phyloP scores from a whole-genome alignment of 805 yeast genomes.

The Ogataea wickerhamii region DNA sequence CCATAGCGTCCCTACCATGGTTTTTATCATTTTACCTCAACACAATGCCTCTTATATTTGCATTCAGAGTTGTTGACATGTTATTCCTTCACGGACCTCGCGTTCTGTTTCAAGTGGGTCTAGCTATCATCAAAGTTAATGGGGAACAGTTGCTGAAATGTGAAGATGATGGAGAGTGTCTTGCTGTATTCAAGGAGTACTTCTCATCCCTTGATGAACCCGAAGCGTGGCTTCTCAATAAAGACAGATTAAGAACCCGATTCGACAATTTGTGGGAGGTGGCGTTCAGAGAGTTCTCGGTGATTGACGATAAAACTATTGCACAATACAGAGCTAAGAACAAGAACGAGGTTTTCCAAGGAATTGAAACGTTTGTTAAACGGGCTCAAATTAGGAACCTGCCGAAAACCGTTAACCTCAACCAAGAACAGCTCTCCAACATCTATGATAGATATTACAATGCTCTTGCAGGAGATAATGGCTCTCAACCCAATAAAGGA shows the following conservation, averaged over 20 bases:
- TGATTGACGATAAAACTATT: constrained; percentile 71
- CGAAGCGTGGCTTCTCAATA: constrained; percentile 66
- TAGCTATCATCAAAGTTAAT: constrained; percentile 84
- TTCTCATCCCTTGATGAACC: constrained; percentile 73
- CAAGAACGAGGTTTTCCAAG: constrained; percentile 74
- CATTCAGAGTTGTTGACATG: constrained; percentile 86
- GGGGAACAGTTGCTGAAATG: constrained; percentile 78
- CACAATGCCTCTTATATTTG: constrained; percentile 92
- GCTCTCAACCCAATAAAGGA: constrained; percentile 61
- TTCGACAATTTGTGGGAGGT: constrained; percentile 89
- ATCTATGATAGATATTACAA: constrained; percentile 83
- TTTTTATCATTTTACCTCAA: constrained; percentile 84
- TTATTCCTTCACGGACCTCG: constrained; percentile 87
- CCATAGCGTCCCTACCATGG: constrained; percentile 96
- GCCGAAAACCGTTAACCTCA: constrained; percentile 65
- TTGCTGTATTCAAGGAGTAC: constrained; percentile 78
- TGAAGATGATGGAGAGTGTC: constrained; percentile 90
- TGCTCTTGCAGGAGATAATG: constrained; percentile 62
- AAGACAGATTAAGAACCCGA: constrained; percentile 64
- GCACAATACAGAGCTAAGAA: constrained; percentile 64
- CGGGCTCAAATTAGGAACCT: constrained; percentile 86
- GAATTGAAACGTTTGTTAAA: constrained; percentile 87
- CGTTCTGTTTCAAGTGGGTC: constrained; percentile 85
- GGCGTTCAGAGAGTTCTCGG: constrained; percentile 86
- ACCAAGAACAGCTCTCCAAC: constrained; percentile 56